A percentile compares a stretch with the other conserved stretches of the same genome.
Conservation (phyloP, 441 rosid genomes). For the Croton setiger region DNA sequence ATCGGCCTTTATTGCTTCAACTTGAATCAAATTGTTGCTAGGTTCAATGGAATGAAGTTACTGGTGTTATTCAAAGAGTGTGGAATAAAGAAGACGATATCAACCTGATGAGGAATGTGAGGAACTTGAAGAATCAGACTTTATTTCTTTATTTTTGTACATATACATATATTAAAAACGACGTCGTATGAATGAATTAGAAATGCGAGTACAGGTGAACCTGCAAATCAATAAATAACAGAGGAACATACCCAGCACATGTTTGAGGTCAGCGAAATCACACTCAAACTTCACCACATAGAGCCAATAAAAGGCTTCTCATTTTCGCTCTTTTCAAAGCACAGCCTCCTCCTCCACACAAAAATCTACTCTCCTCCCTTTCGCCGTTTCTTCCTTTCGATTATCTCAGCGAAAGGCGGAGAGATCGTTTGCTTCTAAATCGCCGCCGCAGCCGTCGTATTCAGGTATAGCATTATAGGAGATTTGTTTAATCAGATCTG, state of each 20-base stretch:
- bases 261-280: neutral
- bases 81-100: too few relatives aligned
- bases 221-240: neutral
- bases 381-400: slow-evolving; percentile 15
- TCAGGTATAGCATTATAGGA: slow-evolving; percentile 2
- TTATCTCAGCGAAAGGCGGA: slow-evolving; percentile 35
- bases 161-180: neutral
- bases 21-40: too few relatives aligned
- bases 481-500: neutral
- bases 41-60: too few relatives aligned
- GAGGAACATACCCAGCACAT: neutral
- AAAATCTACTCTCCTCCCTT: slow-evolving; percentile 19
- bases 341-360: slow-evolving; percentile 12
- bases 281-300: neutral
- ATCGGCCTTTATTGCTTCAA: too few relatives aligned
- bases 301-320: slow-evolving; percentile 31
- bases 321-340: slow-evolving; percentile 22
- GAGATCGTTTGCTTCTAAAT: slow-evolving; percentile 11
- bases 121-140: too few relatives aligned
- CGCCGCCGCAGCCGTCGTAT: neutral
- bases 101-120: too few relatives aligned
- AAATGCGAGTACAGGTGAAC: neutral
- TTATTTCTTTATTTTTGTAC: too few relatives aligned
- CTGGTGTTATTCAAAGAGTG: too few relatives aligned
- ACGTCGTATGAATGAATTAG: neutral